Evolutionary conservation across 176 grass and related monocot species (phyloP).

Genomic region (Lolium rigidum): DNA sequence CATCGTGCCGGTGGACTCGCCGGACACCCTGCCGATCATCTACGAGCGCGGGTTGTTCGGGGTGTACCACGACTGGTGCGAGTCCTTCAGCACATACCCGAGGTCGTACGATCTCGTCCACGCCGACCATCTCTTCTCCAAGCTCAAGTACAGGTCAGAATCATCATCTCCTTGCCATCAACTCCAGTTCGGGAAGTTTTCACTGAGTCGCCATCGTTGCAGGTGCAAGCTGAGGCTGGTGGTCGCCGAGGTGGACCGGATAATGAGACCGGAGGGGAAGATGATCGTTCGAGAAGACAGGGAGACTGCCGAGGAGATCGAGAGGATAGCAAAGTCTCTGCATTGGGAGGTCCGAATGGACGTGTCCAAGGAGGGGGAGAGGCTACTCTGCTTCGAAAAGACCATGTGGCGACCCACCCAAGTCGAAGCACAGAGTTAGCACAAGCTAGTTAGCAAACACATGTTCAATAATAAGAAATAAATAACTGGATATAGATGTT

Average conservation of each 20-base stretch:
- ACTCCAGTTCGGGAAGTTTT: too few relatives aligned
- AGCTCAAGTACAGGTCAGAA: constrained; percentile 38
- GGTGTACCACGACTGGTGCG: constrained; percentile 66
- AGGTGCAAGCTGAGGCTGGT: constrained; percentile 70
- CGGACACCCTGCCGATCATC: constrained; percentile 55
- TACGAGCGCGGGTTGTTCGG: constrained; percentile 56
- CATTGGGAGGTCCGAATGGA: constrained; percentile 71
- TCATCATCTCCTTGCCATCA: background rate
- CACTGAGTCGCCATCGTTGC: too few relatives aligned
- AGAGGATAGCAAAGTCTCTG: constrained; percentile 54
- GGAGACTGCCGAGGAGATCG: constrained; percentile 58
- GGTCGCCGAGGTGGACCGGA: constrained; percentile 80
- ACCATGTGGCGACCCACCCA: constrained; percentile 72
- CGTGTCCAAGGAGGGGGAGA: constrained; percentile 54
- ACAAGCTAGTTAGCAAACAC: constrained; percentile 3
- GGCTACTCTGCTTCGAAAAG: constrained; percentile 64
- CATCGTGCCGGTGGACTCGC: constrained; percentile 46
- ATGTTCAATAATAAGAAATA: background rate
- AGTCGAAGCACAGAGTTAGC: constrained; percentile 44
- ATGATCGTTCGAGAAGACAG: constrained; percentile 68
- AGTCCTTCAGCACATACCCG: constrained; percentile 63
- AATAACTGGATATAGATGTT: background rate
- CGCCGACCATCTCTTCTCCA: constrained; percentile 60
- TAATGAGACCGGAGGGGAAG: constrained; percentile 75
- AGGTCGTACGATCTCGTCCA: constrained; percentile 50